These are phyloP conservation scores for Russula virescens DNA, from an alignment of 768 basidiomycete species.

Conservation along the genomic window DNA sequence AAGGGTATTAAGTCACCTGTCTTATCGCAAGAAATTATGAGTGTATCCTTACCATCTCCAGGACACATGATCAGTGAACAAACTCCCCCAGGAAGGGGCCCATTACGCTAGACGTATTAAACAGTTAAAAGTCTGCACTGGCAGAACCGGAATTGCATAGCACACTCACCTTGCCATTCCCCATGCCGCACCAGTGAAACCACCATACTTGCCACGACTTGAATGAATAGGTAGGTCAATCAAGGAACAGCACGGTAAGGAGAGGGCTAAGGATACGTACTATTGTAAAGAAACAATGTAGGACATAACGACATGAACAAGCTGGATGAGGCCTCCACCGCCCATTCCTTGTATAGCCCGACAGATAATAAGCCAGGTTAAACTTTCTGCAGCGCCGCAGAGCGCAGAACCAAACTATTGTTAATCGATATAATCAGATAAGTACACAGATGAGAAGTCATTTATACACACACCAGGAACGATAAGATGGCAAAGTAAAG, in stretches of 20 bases:
- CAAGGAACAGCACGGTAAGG: neutral
- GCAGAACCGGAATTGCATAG: neutral
- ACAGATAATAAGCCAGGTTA: constrained; percentile 71
- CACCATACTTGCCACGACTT: constrained; percentile 75
- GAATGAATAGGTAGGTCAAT: neutral
- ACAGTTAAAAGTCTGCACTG: neutral
- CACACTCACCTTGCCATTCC: constrained; percentile 51
- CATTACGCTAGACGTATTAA: constrained; percentile 40
- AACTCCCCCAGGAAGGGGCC: constrained; percentile 82
- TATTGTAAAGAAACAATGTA: constrained; percentile 80
- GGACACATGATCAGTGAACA: constrained; percentile 63
- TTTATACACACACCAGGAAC: constrained; percentile 50
- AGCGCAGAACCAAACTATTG: constrained; percentile 70
- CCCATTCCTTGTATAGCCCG: constrained; percentile 83
- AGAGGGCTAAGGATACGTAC: constrained; percentile 36
- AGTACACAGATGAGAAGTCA: neutral
- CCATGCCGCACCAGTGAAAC: constrained; percentile 74
- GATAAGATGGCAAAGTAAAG: constrained; percentile 58
- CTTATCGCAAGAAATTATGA: constrained; percentile 3
- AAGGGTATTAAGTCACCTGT: neutral
- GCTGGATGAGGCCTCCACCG: constrained; percentile 72
- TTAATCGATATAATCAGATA: neutral
- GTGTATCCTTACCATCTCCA: constrained; percentile 62
- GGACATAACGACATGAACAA: constrained; percentile 71
- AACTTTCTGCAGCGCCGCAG: constrained; percentile 73